These are phyloP conservation scores for Lasiodiplodia gonubiensis DNA, from an alignment of 2,329 filamentous ascomycete species.

Conservation along the genomic window DNA sequence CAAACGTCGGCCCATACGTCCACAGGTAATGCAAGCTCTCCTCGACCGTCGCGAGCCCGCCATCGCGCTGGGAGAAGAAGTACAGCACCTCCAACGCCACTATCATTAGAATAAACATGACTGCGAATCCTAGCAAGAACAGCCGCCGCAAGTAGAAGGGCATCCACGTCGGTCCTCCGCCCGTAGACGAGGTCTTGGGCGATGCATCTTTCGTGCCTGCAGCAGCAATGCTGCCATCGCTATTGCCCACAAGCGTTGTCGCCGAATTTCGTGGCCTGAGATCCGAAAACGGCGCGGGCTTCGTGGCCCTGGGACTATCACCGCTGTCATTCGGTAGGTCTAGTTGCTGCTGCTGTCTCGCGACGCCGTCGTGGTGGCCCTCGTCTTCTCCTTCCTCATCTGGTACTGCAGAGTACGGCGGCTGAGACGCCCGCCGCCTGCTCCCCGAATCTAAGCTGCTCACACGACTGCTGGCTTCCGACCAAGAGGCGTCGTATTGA, in stretches of 20 bases:
- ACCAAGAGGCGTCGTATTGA: neutral
- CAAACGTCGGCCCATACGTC: conserved; percentile 15
- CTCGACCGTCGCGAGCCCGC: conserved; percentile 5
- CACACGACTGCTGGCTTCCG: neutral
- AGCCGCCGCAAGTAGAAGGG: neutral
- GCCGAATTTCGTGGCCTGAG: neutral
- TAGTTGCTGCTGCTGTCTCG: too few species aligned
- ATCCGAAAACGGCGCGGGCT: neutral
- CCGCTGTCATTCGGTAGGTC: too few species aligned
- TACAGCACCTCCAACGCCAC: conserved; percentile 4
- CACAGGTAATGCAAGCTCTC: conserved; percentile 14
- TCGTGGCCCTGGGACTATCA: neutral
- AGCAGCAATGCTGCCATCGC: neutral
- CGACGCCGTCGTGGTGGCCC: neutral
- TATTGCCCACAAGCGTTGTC: neutral
- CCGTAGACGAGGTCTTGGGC: too few species aligned
- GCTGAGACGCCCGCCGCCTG: neutral
- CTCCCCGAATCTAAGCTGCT: neutral
- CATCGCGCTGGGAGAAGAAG: neutral
- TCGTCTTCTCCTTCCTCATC: neutral
- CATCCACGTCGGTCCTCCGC: neutral
- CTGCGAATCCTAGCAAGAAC: neutral
- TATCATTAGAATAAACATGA: neutral
- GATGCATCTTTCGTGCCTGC: neutral
- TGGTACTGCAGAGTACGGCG: neutral